Percentiles rank a stretch among this genome's conserved stretches.
phyloP scores from a whole-genome alignment of 345 rosid species.

The Syzygium jambos region DNA sequence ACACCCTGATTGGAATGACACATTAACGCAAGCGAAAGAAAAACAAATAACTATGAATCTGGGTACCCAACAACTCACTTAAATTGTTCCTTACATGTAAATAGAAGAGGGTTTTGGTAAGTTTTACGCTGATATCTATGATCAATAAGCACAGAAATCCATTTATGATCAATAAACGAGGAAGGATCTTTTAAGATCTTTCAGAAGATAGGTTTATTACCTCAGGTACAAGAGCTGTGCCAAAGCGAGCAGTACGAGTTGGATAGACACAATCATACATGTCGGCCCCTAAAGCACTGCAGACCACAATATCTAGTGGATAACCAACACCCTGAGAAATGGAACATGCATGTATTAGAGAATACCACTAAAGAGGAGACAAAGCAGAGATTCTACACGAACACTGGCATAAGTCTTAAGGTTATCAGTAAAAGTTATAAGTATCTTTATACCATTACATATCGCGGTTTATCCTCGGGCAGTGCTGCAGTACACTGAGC shows the following conservation, averaged over 20 bases:
- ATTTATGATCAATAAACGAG: neutral
- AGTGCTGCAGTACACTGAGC: constrained; percentile 74
- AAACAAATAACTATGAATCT: neutral
- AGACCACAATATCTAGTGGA: constrained; percentile 75
- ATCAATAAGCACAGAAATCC: neutral
- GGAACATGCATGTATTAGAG: neutral
- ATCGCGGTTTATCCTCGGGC: constrained; percentile 80
- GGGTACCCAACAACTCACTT: neutral
- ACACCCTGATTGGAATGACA: constrained; percentile 42
- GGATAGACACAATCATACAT: constrained; percentile 83
- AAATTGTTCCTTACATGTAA: neutral
- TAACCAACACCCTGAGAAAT: constrained; percentile 69
- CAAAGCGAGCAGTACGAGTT: constrained; percentile 83
- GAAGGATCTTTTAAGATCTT: neutral
- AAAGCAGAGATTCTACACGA: neutral
- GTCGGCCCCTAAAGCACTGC: constrained; percentile 86
- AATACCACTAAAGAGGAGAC: neutral
- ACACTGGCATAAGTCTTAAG: neutral
- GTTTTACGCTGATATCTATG: neutral
- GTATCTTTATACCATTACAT: constrained; percentile 49
- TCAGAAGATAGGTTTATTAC: constrained; percentile 16
- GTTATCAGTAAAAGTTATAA: neutral
- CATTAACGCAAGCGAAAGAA: neutral
- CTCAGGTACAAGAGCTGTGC: constrained; percentile 75
- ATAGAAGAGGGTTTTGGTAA: neutral